Conservation (phyloP, 768 basidiomycete genomes). For the Leccinum truebloodii region DNA sequence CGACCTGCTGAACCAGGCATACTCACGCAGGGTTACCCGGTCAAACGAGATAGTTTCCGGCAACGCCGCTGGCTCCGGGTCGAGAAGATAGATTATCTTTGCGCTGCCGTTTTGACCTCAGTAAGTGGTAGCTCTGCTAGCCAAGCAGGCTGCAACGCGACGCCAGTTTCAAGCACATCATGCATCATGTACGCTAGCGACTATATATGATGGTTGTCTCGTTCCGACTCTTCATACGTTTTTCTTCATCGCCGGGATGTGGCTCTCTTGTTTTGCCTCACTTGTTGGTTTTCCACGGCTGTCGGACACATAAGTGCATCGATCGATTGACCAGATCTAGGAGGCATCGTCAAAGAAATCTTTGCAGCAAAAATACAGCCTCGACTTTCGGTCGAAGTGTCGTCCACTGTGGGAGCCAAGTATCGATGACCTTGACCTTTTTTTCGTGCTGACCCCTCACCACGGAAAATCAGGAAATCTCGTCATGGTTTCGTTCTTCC, state of each 20-base stretch:
- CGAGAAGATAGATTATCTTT: not conserved
- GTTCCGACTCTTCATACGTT: not conserved
- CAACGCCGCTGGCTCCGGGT: not conserved
- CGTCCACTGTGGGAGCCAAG: too few species aligned
- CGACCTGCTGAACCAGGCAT: too few species aligned
- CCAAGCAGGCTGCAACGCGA: not conserved
- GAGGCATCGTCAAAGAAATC: conserved; percentile 32
- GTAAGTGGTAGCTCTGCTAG: not conserved
- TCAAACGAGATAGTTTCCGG: not conserved
- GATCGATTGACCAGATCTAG: conserved; percentile 37
- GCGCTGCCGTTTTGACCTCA: not conserved
- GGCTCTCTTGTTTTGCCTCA: not conserved
- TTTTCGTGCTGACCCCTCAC: too few species aligned
- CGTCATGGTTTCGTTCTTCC: too few species aligned
- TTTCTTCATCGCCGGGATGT: not conserved
- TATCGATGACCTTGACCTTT: too few species aligned
- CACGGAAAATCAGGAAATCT: too few species aligned
- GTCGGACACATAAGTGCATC: conserved; percentile 37
- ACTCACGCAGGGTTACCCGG: too few species aligned
- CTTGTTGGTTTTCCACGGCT: conserved; percentile 23
- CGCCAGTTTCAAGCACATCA: not conserved
- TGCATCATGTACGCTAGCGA: not conserved
- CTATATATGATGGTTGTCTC: not conserved
- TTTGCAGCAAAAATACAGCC: not conserved
- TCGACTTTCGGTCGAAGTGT: not conserved